Base-by-base conservation (phyloP, 139 green algal genomes). In the Dunaliella primolecta region DNA sequence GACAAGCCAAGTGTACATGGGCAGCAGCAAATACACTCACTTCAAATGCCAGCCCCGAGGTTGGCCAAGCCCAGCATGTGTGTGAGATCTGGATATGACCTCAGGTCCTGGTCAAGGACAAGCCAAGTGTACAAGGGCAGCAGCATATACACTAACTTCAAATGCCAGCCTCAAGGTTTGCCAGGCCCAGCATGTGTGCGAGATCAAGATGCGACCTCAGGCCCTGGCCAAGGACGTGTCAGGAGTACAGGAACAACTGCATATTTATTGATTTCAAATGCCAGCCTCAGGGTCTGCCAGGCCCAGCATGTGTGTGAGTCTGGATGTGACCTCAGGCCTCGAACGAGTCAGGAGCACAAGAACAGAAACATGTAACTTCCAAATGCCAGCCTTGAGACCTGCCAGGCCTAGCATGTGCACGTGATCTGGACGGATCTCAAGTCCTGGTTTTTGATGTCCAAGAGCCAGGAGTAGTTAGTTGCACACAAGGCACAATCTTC, bases 201-300 rank as follows among this genome's bases (percentile, higher is more conserved):
- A 99, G 91, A 87, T 98, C 96, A 32, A 97, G 93, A 87, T 99
- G 96, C 2, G 75, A 80, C 2, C 1, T 36, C 30, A 80, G 7
- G n/a, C 2, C 89, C 95, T 98, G 88, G 3, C 7, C 70, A 25
- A 24, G 11, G 11, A 25, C 70, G 27, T 31, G 70, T 2, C 2
- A 3, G 27, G 27, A 35, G 27, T 3, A 29, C 7, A 24, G 70
- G 2, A 29, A 25, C 25, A 3, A 55, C 29, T 27, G 29, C 80
- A 78, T 92, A n/a, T n/a, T n/a, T n/a, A n/a, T n/a, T n/a, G n/a
- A n/a, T n/a, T n/a, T n/a, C n/a, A n/a, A n/a, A n/a, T n/a, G 64
- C 95, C 96, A 36, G 89, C 84, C 34, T 99, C 96, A 29, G 97
- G 85, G 86, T 98, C 92, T 2, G 92, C 95, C 84, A 98, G 95